Base-by-base conservation (phyloP, 1,139 yeast species). In the Candida anutae region DNA sequence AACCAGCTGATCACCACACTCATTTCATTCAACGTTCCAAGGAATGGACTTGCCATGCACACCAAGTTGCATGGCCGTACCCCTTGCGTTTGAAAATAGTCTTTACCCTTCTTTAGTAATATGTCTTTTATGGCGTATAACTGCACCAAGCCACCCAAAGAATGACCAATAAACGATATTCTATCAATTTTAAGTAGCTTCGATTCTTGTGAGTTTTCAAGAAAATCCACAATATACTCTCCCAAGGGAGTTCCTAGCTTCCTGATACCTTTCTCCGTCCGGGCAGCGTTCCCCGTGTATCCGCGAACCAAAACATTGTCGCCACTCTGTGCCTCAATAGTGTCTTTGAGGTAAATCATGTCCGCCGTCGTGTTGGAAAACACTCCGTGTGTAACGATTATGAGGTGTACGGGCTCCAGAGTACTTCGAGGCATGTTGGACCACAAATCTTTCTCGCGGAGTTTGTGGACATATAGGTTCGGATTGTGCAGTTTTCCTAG, bases 61-160 rank as follows among this genome's bases (percentile, higher is more conserved):
- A 50, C 44, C 30, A 50, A 46, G 19, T 48, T 43, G 22, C 32
- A 29, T n/a, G 47, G 51, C 21, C 30, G 27, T n/a, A 50, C 43
- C 3, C 33, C 29, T 6, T 28, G 28, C 6, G 29, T 27, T 14
- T 31, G 32, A 25, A 49, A 49, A 31, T 33, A 48, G 25, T 37
- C 36, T 2, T 30, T 14, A 1, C 53, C 53, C 10, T 42, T 33
- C 9, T 34, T 32, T 13, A 33, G 25, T 13, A 50, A 37, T 15
- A 48, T 37, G 27, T 50, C 42, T 26, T 46, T 47, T 27, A 50
- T 42, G 10, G 54, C 53, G 20, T 40, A 47, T 10, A 49, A 31
- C 30, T 50, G 55, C 5, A 49, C 47, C 12, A 45, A 36, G 1
- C 55, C 55, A 1, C 55, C 55, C 5, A 50, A 29, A 2, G 53